Conservation (phyloP, 495 filamentous ascomycete genomes). For the Aspergillus egyptiacus region DNA sequence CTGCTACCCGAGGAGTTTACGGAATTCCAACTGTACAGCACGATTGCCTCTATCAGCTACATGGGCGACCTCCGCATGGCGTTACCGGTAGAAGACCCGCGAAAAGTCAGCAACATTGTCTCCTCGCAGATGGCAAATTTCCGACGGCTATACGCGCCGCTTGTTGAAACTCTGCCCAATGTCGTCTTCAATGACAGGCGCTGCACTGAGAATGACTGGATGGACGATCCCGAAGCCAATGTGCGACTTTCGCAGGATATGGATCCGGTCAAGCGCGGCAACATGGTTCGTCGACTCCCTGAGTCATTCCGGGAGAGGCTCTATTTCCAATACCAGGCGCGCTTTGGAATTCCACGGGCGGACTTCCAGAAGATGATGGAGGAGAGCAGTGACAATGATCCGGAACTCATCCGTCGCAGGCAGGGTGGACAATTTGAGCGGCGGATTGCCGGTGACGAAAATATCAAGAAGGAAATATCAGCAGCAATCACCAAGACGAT, state of each 20-base stretch:
- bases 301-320: slow-evolving; percentile 80
- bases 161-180: slow-evolving; percentile 86
- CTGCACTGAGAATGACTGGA: slow-evolving; percentile 56
- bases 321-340: slow-evolving; percentile 90
- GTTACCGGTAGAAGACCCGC: slow-evolving; percentile 79
- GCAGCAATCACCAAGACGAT: slow-evolving; percentile 78
- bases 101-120: slow-evolving; percentile 91
- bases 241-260: slow-evolving; percentile 74
- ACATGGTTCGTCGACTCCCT: slow-evolving; percentile 92
- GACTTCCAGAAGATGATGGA: slow-evolving; percentile 88
- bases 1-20: slow-evolving; percentile 78
- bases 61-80: slow-evolving; percentile 91
- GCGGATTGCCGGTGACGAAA: slow-evolving; percentile 66
- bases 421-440: slow-evolving; percentile 81
- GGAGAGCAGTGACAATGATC: slow-evolving; percentile 57
- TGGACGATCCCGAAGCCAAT: slow-evolving; percentile 55
- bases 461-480: slow-evolving; percentile 60
- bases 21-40: slow-evolving; percentile 80
- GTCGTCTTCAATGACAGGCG: slow-evolving; percentile 69
- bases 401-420: slow-evolving; percentile 58
- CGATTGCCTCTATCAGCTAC: slow-evolving; percentile 88
- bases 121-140: slow-evolving; percentile 86
- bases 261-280: slow-evolving; percentile 81
- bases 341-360: slow-evolving; percentile 73
- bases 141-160: slow-evolving; percentile 77